Conservation (phyloP, 2,329 filamentous ascomycete species). For the Mollisiaceae sp. region DNA sequence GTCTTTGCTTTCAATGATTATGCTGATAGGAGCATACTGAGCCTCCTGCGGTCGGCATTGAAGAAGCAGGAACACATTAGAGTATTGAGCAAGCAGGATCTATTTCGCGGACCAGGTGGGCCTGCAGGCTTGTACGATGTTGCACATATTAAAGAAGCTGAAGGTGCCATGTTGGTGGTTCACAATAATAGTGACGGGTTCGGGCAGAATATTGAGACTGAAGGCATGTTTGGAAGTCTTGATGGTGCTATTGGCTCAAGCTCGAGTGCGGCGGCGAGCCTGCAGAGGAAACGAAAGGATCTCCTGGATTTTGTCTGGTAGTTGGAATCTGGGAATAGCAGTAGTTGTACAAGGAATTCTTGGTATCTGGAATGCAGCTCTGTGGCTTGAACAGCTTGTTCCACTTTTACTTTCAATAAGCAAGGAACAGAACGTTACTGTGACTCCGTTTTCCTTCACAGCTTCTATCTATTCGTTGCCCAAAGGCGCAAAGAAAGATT, state of each 20-base stretch:
- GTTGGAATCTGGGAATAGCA: neutral
- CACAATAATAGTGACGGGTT: conserved; percentile 42
- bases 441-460: too few relatives aligned
- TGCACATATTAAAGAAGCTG: conserved; percentile 6
- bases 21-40: conserved; percentile 23
- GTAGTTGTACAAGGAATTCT: neutral
- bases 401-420: too few relatives aligned
- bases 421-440: too few relatives aligned
- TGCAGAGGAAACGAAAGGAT: conserved; percentile 33
- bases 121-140: conserved; percentile 24
- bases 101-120: conserved; percentile 32
- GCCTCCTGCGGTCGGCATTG: conserved; percentile 26
- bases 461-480: too few relatives aligned
- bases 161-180: conserved; percentile 35
- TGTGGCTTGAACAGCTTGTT: too few relatives aligned
- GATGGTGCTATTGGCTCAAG: conserved; percentile 39
- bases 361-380: neutral
- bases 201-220: conserved; percentile 41
- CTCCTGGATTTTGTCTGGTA: conserved; percentile 29
- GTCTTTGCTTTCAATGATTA: conserved; percentile 39
- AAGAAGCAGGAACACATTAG: conserved; percentile 25
- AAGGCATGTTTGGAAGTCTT: conserved; percentile 34
- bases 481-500: too few relatives aligned
- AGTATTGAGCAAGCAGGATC: conserved; percentile 27
- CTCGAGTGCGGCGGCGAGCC: conserved; percentile 38